phyloP scores from a whole-genome alignment of 2,329 filamentous ascomycete genomes.

The Ciborinia camelliae region DNA sequence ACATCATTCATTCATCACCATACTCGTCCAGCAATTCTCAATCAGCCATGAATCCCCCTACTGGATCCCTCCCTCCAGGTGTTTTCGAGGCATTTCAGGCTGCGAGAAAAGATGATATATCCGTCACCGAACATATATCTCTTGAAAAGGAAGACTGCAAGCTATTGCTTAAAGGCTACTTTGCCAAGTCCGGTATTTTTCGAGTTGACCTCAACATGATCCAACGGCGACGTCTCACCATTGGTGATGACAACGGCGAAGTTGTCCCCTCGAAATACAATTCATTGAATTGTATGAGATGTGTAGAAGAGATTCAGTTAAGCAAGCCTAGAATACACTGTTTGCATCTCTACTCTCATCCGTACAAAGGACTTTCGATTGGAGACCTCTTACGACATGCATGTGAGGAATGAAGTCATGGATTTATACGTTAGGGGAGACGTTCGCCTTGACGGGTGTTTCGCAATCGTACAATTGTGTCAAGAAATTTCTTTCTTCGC shows the following conservation, averaged over 20 bases:
- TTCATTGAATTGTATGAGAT: neutral
- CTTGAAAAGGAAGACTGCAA: neutral
- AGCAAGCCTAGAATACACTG: neutral
- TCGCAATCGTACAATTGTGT: neutral
- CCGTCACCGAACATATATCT: neutral
- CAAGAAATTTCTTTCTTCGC: neutral
- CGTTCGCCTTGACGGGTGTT: neutral
- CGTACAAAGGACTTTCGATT: neutral
- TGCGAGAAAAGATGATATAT: neutral
- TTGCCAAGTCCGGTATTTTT: no score
- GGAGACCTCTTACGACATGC: neutral
- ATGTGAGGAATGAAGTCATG: neutral
- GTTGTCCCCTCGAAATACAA: neutral
- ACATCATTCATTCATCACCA: neutral
- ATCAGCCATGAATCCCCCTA: neutral
- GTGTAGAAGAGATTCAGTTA: neutral
- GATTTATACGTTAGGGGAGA: neutral
- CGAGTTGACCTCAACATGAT: neutral
- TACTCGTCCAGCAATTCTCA: neutral
- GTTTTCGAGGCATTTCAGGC: neutral
- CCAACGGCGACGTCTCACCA: neutral
- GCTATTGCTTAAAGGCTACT: no score
- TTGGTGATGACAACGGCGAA: neutral
- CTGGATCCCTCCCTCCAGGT: neutral
- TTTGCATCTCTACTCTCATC: neutral